phyloP scores from a whole-genome alignment of 2,329 filamentous ascomycete genomes.

The Gaeumannomyces tritici region DNA sequence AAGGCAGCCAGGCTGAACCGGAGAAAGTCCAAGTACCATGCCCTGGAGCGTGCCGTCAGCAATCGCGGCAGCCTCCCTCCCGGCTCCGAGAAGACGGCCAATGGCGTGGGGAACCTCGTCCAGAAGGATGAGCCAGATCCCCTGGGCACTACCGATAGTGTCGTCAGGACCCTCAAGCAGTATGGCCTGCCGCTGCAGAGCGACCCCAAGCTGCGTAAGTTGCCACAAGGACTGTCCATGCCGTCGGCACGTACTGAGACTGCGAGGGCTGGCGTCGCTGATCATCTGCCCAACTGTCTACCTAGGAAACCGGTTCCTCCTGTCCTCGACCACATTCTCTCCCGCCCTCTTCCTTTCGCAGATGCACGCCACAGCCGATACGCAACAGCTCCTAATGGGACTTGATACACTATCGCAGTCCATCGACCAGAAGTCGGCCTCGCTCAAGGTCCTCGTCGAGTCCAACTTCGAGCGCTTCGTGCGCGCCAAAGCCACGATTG shows the following conservation, averaged over 20 bases:
- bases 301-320: slow-evolving; percentile 78
- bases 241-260: background rate
- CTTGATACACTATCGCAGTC: slow-evolving; percentile 80
- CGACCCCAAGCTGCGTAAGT: slow-evolving; percentile 64
- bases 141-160: slow-evolving; percentile 77
- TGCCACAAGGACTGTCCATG: background rate
- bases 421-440: slow-evolving; percentile 96
- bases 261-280: background rate
- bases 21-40: slow-evolving; percentile 74
- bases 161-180: slow-evolving; percentile 69
- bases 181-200: slow-evolving; percentile 76
- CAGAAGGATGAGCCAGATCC: slow-evolving; percentile 91
- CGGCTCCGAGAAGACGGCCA: slow-evolving; percentile 47
- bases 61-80: slow-evolving; percentile 56
- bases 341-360: slow-evolving; percentile 87
- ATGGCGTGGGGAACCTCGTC: slow-evolving; percentile 54
- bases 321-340: slow-evolving; percentile 93
- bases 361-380: slow-evolving; percentile 79
- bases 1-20: slow-evolving; percentile 38
- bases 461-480: slow-evolving; percentile 98
- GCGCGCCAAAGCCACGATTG: slow-evolving; percentile 91
- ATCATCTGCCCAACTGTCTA: background rate
- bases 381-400: slow-evolving; percentile 68
- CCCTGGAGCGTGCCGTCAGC: slow-evolving; percentile 67
- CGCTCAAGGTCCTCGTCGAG: slow-evolving; percentile 90